These are phyloP conservation scores for Suhomyces pyralidae DNA, from an alignment of 805 yeast species.

Conservation along the genomic window DNA sequence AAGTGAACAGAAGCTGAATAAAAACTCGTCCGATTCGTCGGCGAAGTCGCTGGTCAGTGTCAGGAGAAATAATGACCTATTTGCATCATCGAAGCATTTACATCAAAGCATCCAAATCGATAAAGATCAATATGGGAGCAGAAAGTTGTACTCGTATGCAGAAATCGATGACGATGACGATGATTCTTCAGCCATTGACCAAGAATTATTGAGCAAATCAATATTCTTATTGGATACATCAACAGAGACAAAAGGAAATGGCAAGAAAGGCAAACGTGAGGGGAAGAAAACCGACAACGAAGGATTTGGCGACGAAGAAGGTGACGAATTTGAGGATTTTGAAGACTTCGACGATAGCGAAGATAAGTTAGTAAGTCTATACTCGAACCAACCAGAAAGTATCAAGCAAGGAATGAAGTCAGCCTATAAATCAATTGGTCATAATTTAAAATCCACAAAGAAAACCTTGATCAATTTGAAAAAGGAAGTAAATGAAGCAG, in stretches of 20 bases:
- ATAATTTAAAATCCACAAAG: conserved; percentile 63
- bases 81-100: conserved; percentile 27
- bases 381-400: conserved; percentile 79
- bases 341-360: conserved; percentile 18
- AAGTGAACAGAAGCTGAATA: not conserved
- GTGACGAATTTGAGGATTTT: conserved; percentile 19
- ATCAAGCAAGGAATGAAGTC: conserved; percentile 66
- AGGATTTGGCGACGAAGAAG: conserved; percentile 12
- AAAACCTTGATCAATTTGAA: conserved; percentile 60
- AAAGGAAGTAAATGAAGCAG: conserved; percentile 60
- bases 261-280: not conserved
- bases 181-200: conserved; percentile 11
- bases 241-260: not conserved
- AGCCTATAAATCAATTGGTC: conserved; percentile 73
- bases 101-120: conserved; percentile 18
- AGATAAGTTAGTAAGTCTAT: conserved; percentile 54
- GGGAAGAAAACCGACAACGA: conserved; percentile 28
- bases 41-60: not conserved
- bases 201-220: conserved; percentile 18
- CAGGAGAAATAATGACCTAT: not conserved
- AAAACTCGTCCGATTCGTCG: not conserved
- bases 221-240: conserved; percentile 20
- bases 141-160: conserved; percentile 27
- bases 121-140: conserved; percentile 18
- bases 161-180: conserved; percentile 31